These are phyloP conservation scores for Pseudopyricularia cyperi DNA, from an alignment of 2,329 filamentous ascomycete species.

Conservation along the genomic window DNA sequence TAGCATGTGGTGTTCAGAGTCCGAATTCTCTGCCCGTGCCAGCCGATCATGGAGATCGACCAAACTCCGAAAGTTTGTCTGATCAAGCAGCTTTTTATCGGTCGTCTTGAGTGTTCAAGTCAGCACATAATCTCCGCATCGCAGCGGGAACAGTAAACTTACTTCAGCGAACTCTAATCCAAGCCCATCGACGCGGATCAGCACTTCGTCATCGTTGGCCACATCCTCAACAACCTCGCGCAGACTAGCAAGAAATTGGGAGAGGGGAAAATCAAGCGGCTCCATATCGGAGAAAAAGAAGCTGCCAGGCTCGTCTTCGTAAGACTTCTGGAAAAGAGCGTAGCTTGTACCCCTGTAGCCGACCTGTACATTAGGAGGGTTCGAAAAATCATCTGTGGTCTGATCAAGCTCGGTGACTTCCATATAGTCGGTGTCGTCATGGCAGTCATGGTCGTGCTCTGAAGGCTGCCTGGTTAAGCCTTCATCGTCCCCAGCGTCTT, in stretches of 20 bases:
- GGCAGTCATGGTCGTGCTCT: background rate
- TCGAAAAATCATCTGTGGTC: conserved; percentile 4
- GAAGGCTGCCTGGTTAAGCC: conserved; percentile 6
- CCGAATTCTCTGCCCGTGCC: conserved; percentile 8
- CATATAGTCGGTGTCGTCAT: conserved; percentile 4
- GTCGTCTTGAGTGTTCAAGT: conserved; percentile 2
- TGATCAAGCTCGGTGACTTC: conserved; percentile 5
- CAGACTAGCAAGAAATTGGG: conserved; percentile 28
- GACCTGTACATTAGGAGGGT: conserved; percentile 15
- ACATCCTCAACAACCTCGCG: conserved; percentile 32
- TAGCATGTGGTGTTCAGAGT: conserved; percentile 2
- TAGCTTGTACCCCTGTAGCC: conserved; percentile 18
- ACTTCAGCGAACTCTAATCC: conserved; percentile 40
- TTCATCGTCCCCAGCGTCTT: conserved; percentile 3
- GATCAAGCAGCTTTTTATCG: conserved; percentile 10
- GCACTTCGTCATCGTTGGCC: conserved; percentile 29
- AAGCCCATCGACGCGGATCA: conserved; percentile 38
- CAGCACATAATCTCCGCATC: background rate
- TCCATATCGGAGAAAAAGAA: conserved; percentile 32
- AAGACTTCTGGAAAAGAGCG: conserved; percentile 16
- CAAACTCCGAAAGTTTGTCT: conserved; percentile 10
- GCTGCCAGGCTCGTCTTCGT: conserved; percentile 23
- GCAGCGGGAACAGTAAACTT: conserved; percentile 8
- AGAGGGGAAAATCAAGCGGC: conserved; percentile 28
- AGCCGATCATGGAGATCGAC: conserved; percentile 11